These are phyloP conservation scores for Aspergillus ruber DNA, from an alignment of 2,329 filamentous ascomycete genomes.

Conservation along the genomic window DNA sequence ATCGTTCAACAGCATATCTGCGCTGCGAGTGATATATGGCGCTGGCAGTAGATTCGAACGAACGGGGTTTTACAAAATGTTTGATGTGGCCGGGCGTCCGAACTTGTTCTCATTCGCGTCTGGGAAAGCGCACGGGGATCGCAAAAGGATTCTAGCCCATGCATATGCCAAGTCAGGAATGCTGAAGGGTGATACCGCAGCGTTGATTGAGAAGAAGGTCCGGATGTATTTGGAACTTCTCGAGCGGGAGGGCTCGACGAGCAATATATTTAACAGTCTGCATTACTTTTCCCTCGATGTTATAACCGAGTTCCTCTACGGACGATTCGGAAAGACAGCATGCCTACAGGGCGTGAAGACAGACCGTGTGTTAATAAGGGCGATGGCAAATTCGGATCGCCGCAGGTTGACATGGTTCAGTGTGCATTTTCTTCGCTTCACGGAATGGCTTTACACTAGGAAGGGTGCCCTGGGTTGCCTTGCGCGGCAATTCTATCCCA, in stretches of 20 bases:
- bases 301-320: conserved; percentile 50
- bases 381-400: conserved; percentile 45
- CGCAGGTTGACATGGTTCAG: conserved; percentile 46
- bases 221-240: conserved; percentile 38
- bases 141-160: conserved; percentile 49
- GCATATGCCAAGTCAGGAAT: conserved; percentile 49
- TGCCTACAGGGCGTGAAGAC: conserved; percentile 34
- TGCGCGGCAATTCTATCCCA: conserved; percentile 39
- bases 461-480: conserved; percentile 33
- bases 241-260: conserved; percentile 26
- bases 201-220: conserved; percentile 36
- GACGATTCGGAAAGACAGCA: conserved; percentile 38
- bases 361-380: conserved; percentile 40
- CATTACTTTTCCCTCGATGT: conserved; percentile 51
- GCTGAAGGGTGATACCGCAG: conserved; percentile 24
- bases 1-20: conserved; percentile 39
- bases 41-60: conserved; percentile 47
- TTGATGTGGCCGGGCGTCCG: conserved; percentile 47
- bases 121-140: conserved; percentile 38
- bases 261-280: conserved; percentile 45
- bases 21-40: conserved; percentile 50
- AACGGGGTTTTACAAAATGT: conserved; percentile 51
- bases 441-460: conserved; percentile 45
- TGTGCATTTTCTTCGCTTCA: conserved; percentile 41
- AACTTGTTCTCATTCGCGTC: conserved; percentile 49